Evolutionary conservation across 192 early-diverging fungal genomes (phyloP), one percentile per base, ranked within the genome.

Genomic region (Chytriomyces sp.): DNA sequence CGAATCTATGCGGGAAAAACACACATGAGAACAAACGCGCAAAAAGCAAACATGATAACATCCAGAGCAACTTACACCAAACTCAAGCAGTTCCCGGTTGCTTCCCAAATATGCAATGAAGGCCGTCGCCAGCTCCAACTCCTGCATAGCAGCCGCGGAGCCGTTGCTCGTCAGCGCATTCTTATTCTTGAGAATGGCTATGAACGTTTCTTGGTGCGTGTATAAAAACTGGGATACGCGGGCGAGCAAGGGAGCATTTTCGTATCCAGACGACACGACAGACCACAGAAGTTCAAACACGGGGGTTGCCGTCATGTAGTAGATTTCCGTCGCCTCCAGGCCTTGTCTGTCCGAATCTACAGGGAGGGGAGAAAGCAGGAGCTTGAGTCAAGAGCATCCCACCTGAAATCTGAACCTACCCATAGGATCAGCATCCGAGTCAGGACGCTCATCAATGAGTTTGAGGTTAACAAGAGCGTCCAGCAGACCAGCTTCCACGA

Each of bases 401-500:
- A 49, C 22, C 22, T n/a, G 41, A 49, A n/a, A 22, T 22, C 22
- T 1, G 40, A 32, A 28, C 69, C 7, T 59, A 81, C 77, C 75
- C 52, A 59, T 70, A 62, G 68, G 8, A 72, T 77, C 25, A 77
- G 74, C 22, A 77, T 83, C 75, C 72, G 72, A 38, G 63, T 88
- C 86, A 25, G 93, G 93, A n/a, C 81, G 70, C 38, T 86, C 75
- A 57, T 93, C 88, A n/a, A 95, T 49, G 73, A 92, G 91, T n/a
- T 82, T 72, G 73, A 88, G 89, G 59, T 91, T 87, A 5, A 84
- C 76, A 38, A 98, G 81, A 34, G 83, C 82, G 41, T 96, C 95
- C 22, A 96, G 74, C 25, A 94, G 76, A 8, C 92, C 92, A 76
- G 86, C 86, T 36, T 93, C 91, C 25, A 95, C 58, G 34, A 98